Percentiles rank a stretch among this genome's conserved stretches.
Conservation (phyloP, 2,329 filamentous ascomycete species). For the Aaosphaeria arxii region DNA sequence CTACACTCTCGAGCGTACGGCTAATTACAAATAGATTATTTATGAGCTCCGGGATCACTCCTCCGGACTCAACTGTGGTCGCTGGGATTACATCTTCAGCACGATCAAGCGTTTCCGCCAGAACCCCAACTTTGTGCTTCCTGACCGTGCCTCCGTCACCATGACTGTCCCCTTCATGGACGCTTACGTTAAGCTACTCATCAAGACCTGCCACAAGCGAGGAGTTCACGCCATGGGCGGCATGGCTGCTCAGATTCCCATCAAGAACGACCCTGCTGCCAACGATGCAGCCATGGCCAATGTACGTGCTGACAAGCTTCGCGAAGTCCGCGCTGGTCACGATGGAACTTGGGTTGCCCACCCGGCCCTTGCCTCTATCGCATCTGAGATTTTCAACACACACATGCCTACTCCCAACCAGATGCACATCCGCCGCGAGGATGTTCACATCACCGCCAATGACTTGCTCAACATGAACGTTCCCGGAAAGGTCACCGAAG, state of each 20-base stretch:
- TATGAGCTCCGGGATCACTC: constrained; percentile 97
- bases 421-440: constrained; percentile 84
- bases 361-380: constrained; percentile 84
- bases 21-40: constrained; percentile 64
- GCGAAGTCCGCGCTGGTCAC: constrained; percentile 91
- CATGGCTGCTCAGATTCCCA: constrained; percentile 98
- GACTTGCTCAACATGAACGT: constrained; percentile 99
- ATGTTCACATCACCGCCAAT: constrained; percentile 79
- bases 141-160: constrained; percentile 85
- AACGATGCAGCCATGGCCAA: constrained; percentile 94
- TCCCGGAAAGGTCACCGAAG: constrained; percentile 86
- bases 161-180: constrained; percentile 99
- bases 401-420: constrained; percentile 99
- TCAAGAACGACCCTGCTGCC: constrained; percentile 88
- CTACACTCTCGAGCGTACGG: neutral
- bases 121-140: constrained; percentile 88
- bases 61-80: constrained; percentile 93
- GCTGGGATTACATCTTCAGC: constrained; percentile 99
- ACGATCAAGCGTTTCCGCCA: constrained; percentile 99
- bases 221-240: constrained; percentile 99
- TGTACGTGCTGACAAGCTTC: constrained; percentile 91
- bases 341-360: constrained; percentile 98
- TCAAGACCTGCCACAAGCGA: constrained; percentile 95
- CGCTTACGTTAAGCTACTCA: constrained; percentile 91
- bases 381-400: constrained; percentile 92